Evolutionary conservation across 192 early-diverging fungal species (phyloP), one percentile per base, ranked within the genome.

Genomic region (Chytriomyces confervae): DNA sequence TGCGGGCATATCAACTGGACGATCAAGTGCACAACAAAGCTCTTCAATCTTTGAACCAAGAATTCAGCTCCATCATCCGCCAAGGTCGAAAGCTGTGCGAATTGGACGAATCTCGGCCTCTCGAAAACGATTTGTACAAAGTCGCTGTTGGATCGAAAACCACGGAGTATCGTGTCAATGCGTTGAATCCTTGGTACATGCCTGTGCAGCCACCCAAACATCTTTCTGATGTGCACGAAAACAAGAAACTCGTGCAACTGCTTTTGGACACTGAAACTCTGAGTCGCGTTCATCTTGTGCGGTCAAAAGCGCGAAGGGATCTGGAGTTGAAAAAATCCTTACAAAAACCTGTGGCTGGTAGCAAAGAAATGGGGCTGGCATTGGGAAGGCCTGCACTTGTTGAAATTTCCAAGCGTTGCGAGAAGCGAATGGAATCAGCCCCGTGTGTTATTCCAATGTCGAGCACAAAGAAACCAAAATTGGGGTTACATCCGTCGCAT

Each of bases 381-480:
- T 36, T 18, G 27, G 20, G 24, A 29, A 48, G 11, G 51, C 23
- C 23, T 20, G 18, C 47, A 27, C 9, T 57, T 3, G 53, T 57
- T 20, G 20, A 53, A 3, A 72, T 72, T 23, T 16, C 18, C 7
- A 72, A 72, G 27, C n/a, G 8, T 16, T 72, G 69, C 20, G 50
- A 9, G 16, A 61, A 72, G 57, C n/a, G 69, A 44, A n/a, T 72
- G 50, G 69, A 72, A 43, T 51, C 69, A 5, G 69, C 69, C 36
- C 69, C 69, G 5, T n/a, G 20, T 3, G 20, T 57, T 57, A 57
- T 57, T n/a, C 53, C 53, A 20, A 57, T 57, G 53, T 3, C 1
- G 20, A 5, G 53, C 36, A 36, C 36, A 0, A 36, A 36, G 36
- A 36, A 36, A 36, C 36, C 36, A 1, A 36, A 36, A 36, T 36